Evolutionary conservation across 1,284 basidiomycete species (phyloP).

Genomic region (Cutaneotrichosporon sp.): DNA sequence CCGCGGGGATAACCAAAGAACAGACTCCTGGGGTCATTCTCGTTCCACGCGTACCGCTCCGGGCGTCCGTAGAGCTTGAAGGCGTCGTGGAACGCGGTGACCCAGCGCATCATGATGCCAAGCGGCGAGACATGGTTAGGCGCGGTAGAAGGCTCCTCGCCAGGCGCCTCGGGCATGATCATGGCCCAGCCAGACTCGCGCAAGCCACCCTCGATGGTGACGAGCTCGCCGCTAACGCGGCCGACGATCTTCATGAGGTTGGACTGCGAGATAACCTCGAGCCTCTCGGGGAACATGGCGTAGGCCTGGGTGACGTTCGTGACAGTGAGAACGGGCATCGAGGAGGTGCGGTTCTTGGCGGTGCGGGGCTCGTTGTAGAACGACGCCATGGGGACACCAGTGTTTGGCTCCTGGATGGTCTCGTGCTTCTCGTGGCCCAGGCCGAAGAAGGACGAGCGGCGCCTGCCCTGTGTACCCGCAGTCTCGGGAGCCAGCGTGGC

Average conservation of each 20-base stretch:
- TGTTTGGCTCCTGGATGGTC: constrained; percentile 54
- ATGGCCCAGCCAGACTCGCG: constrained; percentile 76
- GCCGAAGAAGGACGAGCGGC: constrained; percentile 47
- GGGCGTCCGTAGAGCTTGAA: constrained; percentile 83
- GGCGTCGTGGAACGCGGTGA: constrained; percentile 82
- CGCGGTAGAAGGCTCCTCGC: constrained; percentile 15
- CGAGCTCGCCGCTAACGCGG: constrained; percentile 72
- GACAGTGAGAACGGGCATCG: constrained; percentile 45
- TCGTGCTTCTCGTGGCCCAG: constrained; percentile 58
- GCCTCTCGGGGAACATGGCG: constrained; percentile 91
- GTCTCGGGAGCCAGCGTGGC: constrained; percentile 44
- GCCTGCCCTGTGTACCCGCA: constrained; percentile 27
- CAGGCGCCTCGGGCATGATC: constrained; percentile 75
- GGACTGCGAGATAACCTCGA: constrained; percentile 82
- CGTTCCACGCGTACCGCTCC: constrained; percentile 80
- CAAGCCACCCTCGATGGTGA: constrained; percentile 55
- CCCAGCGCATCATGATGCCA: constrained; percentile 91
- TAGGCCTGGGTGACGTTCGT: constrained; percentile 59
- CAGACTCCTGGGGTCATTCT: constrained; percentile 62
- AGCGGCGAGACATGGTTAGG: constrained; percentile 40
- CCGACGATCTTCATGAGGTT: constrained; percentile 89
- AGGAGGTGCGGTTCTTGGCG: constrained; percentile 42
- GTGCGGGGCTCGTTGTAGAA: constrained; percentile 50
- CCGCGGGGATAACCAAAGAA: constrained; percentile 53
- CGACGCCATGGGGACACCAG: constrained; percentile 47